Base-by-base conservation (phyloP, 257 asterid genomes). In the Solanum arcanum region DNA sequence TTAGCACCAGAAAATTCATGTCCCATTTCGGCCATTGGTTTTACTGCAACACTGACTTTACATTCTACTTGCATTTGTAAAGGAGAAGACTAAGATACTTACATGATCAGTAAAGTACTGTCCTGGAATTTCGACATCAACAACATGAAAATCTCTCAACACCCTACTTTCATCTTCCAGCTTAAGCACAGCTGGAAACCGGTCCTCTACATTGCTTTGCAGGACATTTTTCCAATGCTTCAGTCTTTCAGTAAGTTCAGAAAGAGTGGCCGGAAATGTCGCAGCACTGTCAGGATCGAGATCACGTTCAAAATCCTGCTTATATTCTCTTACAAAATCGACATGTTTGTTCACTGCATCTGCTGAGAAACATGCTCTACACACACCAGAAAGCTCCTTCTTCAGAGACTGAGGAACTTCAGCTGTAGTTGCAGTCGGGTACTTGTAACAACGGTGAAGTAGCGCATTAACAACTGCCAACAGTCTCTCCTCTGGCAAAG, bases 271-370 rank as follows among this genome's bases (percentile, higher is more conserved):
- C 15, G 99, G 99, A 87, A 97, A 97, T 37, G 99, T 97, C 66
- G 95, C 89, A 35, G 96, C 93, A 89, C 98, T 94, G 87, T 97
- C 99, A 21, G 99, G 99, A 91, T 97, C 99, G 83, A 97, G 99
- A 92, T 96, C 99, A 44, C 98, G 95, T 86, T 97, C 99, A 91
- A 97, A 97, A 73, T 96, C 99, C 89, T 93, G 98, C 92, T 96
- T 97, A 96, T 97, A 97, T 89, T 97, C 99, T 88, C 97, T 92
- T 88, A 97, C 99, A 86, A 96, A 97, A 25, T 97, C 99, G 68
- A 97, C 99, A 87, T 97, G 99, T 92, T 97, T 97, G 91, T 96
- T 97, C 90, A 97, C 99, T 66, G 99, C 99, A 93, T 97, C 99
- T 80, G 96, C 98, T 70, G 99, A 97, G 91, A 97, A 97, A 89